These are phyloP conservation scores for Elsinoe batatas DNA, from an alignment of 2,329 filamentous ascomycete species.

Conservation along the genomic window DNA sequence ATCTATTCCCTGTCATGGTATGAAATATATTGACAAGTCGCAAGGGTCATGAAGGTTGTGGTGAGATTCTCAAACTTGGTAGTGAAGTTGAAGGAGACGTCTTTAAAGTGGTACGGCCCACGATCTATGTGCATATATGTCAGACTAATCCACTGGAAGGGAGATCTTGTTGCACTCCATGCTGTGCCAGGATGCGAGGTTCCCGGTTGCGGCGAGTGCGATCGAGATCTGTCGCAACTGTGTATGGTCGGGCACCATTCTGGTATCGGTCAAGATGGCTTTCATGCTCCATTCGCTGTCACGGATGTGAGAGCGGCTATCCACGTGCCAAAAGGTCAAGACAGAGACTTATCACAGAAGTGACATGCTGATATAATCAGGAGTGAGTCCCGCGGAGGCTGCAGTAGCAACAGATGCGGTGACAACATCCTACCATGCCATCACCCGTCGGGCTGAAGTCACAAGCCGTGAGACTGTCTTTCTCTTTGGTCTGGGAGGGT, in stretches of 20 bases:
- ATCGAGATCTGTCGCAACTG: conserved; percentile 30
- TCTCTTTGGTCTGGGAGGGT: conserved; percentile 33
- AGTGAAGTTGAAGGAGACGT: conserved; percentile 9
- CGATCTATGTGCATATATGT: background rate
- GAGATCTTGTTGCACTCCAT: conserved; percentile 27
- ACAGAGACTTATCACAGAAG: background rate
- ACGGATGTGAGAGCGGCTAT: conserved; percentile 22
- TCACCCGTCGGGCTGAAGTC: conserved; percentile 29
- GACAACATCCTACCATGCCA: conserved; percentile 33
- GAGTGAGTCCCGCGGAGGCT: conserved; percentile 24
- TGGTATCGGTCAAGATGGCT: conserved; percentile 37
- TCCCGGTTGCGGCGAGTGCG: conserved; percentile 31
- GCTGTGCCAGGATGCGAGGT: conserved; percentile 27
- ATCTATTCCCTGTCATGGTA: background rate
- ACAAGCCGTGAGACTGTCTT: conserved; percentile 30
- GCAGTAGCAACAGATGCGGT: conserved; percentile 36
- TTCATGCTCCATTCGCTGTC: conserved; percentile 33
- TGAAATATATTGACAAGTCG: background rate
- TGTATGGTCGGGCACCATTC: conserved; percentile 33
- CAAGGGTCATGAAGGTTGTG: conserved; percentile 19
- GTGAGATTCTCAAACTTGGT: conserved; percentile 18
- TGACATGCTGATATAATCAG: conserved; percentile 6
- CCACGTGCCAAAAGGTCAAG: conserved; percentile 16
- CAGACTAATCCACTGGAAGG: conserved; percentile 16
- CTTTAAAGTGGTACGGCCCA: conserved; percentile 11